These are phyloP conservation scores for Nigrospora sphaerica DNA, from an alignment of 2,329 filamentous ascomycete genomes.

Conservation along the genomic window DNA sequence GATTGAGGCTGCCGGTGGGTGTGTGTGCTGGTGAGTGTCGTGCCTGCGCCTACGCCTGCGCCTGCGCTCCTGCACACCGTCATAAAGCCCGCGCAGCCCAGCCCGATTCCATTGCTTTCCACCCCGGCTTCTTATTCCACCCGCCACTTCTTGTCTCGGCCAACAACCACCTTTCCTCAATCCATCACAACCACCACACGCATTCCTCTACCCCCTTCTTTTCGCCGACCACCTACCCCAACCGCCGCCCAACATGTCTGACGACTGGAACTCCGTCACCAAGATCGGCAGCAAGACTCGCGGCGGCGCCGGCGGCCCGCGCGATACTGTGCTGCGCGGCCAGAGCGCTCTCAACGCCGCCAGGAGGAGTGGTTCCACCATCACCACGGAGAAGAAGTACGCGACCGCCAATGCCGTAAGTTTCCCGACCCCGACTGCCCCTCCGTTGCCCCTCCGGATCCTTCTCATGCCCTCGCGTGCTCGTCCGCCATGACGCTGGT, in stretches of 20 bases:
- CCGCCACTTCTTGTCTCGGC: no score
- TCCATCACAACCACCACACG: slow-evolving; percentile 6
- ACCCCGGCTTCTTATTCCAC: background rate
- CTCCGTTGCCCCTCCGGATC: no score
- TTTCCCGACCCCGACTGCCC: slow-evolving; percentile 11
- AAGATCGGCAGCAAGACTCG: slow-evolving; percentile 88
- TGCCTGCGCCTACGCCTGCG: no score
- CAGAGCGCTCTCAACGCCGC: slow-evolving; percentile 83
- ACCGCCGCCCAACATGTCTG: slow-evolving; percentile 50
- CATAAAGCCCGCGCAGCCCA: background rate
- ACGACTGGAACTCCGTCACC: slow-evolving; percentile 82
- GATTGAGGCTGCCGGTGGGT: no score
- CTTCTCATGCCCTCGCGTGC: no score
- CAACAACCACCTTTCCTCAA: background rate
- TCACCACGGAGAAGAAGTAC: slow-evolving; percentile 89
- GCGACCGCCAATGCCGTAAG: slow-evolving; percentile 71
- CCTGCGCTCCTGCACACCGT: background rate
- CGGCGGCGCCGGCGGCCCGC: slow-evolving; percentile 56
- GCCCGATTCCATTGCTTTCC: slow-evolving; percentile 2
- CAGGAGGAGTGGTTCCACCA: slow-evolving; percentile 66
- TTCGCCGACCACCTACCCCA: slow-evolving; percentile 9
- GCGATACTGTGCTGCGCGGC: slow-evolving; percentile 85
- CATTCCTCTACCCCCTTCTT: slow-evolving; percentile 1
- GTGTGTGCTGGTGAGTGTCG: no score
- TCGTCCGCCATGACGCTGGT: no score